These are phyloP conservation scores for Flaveria sonorensis DNA, from an alignment of 129 eudicot genomes.

Conservation along the genomic window DNA sequence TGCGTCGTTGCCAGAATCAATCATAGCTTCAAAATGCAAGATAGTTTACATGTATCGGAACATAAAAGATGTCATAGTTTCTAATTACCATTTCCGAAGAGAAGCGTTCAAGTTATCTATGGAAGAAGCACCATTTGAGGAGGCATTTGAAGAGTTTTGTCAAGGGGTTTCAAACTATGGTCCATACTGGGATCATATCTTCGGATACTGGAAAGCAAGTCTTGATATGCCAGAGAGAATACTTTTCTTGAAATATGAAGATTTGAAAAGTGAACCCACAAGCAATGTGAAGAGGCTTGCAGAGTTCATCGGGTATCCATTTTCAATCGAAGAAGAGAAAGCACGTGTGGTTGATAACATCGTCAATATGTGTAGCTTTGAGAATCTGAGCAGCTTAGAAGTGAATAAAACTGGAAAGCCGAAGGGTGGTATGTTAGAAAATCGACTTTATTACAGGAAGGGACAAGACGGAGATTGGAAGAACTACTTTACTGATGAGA, in stretches of 20 bases:
- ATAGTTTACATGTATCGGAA: background rate
- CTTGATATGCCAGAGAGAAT: background rate
- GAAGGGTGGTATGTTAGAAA: background rate
- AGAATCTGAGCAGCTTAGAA: constrained; percentile 4
- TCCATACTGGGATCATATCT: background rate
- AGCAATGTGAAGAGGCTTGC: background rate
- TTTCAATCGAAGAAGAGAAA: background rate
- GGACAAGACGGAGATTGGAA: background rate
- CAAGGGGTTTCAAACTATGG: background rate
- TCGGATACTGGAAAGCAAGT: constrained; percentile 9
- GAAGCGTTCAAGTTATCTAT: background rate
- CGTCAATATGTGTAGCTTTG: background rate
- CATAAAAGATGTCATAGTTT: background rate
- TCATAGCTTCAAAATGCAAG: background rate
- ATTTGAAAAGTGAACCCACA: background rate
- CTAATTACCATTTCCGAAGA: background rate
- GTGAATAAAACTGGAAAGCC: background rate
- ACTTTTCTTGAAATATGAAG: background rate
- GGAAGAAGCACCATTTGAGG: constrained; percentile 9
- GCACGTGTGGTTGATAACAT: background rate
- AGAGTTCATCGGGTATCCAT: constrained; percentile 1
- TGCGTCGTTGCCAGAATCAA: background rate
- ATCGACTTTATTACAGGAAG: background rate
- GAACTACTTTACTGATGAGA: background rate
- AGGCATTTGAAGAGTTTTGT: background rate